These are phyloP conservation scores for Mycena crocata DNA, from an alignment of 768 basidiomycete species.

Conservation along the genomic window DNA sequence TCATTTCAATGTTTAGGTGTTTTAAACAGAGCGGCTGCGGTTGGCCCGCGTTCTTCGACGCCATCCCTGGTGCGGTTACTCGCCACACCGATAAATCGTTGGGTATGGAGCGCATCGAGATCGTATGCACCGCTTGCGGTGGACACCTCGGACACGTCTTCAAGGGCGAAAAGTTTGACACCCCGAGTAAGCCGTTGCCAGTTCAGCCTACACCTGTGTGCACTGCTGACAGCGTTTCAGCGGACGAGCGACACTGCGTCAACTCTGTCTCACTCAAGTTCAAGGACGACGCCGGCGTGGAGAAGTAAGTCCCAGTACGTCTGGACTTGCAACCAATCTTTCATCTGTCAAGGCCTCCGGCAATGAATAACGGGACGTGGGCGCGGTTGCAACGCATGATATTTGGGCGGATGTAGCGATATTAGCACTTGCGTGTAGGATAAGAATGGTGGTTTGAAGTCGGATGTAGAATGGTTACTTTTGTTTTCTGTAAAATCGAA, in stretches of 20 bases:
- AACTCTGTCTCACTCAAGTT: slow-evolving; percentile 91
- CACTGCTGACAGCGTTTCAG: slow-evolving; percentile 46
- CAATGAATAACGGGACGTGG: slow-evolving; percentile 1
- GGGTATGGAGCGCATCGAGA: slow-evolving; percentile 84
- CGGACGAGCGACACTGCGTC: slow-evolving; percentile 89
- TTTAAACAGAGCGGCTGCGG: slow-evolving; percentile 81
- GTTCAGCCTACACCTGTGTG: not conserved
- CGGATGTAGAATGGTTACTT: too few relatives aligned
- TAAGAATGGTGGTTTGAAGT: too few relatives aligned
- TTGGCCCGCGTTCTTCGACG: slow-evolving; percentile 99
- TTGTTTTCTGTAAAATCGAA: too few relatives aligned
- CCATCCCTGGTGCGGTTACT: slow-evolving; percentile 89
- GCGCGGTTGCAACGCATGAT: slow-evolving; percentile 14
- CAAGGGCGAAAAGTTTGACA: slow-evolving; percentile 87
- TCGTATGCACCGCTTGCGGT: slow-evolving; percentile 90
- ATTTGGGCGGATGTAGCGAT: slow-evolving; percentile 23
- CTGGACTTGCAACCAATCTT: slow-evolving; percentile 7
- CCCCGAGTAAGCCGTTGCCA: slow-evolving; percentile 69
- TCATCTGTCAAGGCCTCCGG: slow-evolving; percentile 1
- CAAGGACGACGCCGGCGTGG: slow-evolving; percentile 55
- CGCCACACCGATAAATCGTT: slow-evolving; percentile 77
- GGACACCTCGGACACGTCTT: slow-evolving; percentile 97
- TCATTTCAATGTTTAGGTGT: not conserved
- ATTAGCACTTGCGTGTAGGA: not conserved
- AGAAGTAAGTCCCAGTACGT: slow-evolving; percentile 29